phyloP scores from a whole-genome alignment of 768 basidiomycete species.

The Melanogaster broomeanus region DNA sequence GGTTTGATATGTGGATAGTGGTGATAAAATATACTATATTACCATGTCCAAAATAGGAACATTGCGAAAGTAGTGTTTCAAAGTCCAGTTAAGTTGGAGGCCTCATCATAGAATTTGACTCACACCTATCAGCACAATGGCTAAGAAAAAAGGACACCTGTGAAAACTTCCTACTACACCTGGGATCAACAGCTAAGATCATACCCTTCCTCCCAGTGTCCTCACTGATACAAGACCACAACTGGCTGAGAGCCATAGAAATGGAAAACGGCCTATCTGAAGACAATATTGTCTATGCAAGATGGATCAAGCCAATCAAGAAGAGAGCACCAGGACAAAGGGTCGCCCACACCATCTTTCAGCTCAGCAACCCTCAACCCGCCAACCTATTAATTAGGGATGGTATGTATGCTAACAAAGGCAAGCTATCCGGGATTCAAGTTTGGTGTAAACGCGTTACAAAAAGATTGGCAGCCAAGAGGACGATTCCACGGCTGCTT shows the following conservation, averaged over 20 bases:
- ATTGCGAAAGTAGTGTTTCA: no score
- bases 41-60: no score
- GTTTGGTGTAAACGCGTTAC: no score
- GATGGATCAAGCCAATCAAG: not conserved
- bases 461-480: no score
- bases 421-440: no score
- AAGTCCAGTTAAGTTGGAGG: no score
- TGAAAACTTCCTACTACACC: not conserved
- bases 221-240: not conserved
- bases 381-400: not conserved
- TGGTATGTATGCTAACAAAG: not conserved
- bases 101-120: not conserved
- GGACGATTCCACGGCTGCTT: slow-evolving; percentile 4
- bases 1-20: no score
- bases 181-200: not conserved
- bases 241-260: not conserved
- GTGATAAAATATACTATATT: no score
- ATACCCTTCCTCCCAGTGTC: not conserved
- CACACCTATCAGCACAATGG: accelerated
- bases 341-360: not conserved
- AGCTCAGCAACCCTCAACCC: accelerated
- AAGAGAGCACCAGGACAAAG: not conserved
- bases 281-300: not conserved
- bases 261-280: not conserved
- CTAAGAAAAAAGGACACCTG: accelerated